phyloP scores from a whole-genome alignment of 805 yeast genomes.

The Maudiozyma pseudohumilis region DNA sequence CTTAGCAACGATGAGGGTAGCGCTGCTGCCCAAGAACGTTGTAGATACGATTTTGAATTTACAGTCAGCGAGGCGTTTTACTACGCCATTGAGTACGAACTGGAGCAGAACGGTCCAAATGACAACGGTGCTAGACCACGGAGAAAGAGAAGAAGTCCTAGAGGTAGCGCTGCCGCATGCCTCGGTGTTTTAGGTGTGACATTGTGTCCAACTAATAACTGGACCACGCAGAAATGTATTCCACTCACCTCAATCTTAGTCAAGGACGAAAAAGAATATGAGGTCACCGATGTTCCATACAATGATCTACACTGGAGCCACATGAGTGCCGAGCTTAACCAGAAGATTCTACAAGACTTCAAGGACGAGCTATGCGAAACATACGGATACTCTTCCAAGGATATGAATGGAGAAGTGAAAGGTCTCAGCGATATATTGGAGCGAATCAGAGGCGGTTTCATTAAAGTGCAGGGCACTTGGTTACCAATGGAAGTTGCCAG shows the following conservation, averaged over 20 bases:
- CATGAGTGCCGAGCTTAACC: conserved; percentile 16
- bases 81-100: conserved; percentile 12
- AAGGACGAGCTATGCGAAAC: conserved; percentile 7
- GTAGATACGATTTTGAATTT: conserved; percentile 14
- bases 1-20: neutral
- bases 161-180: no score
- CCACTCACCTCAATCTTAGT: neutral
- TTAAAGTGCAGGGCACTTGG: conserved; percentile 95
- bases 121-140: no score
- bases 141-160: no score
- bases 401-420: conserved; percentile 7
- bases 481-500: conserved; percentile 61
- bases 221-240: no score
- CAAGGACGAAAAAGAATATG: no score
- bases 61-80: conserved; percentile 16
- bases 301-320: conserved; percentile 28
- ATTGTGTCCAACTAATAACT: no score
- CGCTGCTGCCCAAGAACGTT: conserved; percentile 2
- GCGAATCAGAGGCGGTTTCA: conserved; percentile 81
- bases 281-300: conserved; percentile 14
- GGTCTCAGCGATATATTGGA: conserved; percentile 29
- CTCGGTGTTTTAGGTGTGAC: no score
- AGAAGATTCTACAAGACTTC: conserved; percentile 10
- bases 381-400: conserved; percentile 4
- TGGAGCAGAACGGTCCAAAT: no score